phyloP scores from a whole-genome alignment of 2,329 filamentous ascomycete species.

The Immersiporthe knoxdaviesiana region DNA sequence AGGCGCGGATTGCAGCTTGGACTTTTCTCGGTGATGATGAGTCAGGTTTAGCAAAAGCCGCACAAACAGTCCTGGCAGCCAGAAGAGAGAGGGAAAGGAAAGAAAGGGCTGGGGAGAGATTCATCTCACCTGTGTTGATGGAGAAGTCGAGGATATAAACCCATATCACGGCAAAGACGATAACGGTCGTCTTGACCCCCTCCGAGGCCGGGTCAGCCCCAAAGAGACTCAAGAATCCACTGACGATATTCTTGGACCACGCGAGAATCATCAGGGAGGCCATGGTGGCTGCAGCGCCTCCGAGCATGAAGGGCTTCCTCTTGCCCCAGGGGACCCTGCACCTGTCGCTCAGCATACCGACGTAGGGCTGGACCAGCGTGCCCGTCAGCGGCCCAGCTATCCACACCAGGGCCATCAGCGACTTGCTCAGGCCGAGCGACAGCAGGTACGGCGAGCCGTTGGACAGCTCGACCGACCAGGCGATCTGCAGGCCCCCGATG shows the following conservation, averaged over 20 bases:
- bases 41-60: not conserved
- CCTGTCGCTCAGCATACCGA: conserved; percentile 80
- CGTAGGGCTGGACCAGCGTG: conserved; percentile 78
- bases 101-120: conserved; percentile 28
- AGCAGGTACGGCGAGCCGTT: conserved; percentile 87
- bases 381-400: conserved; percentile 81
- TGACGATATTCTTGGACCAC: conserved; percentile 75
- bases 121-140: conserved; percentile 86
- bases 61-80: not conserved
- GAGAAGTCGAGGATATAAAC: conserved; percentile 92
- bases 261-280: conserved; percentile 70
- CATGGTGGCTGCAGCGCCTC: conserved; percentile 69
- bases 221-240: conserved; percentile 69
- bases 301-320: conserved; percentile 80
- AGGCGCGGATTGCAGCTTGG: conserved; percentile 87
- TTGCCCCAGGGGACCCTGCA: conserved; percentile 76
- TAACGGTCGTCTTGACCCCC: conserved; percentile 67
- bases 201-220: conserved; percentile 68
- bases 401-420: conserved; percentile 82
- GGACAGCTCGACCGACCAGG: conserved; percentile 93
- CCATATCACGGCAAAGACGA: conserved; percentile 79
- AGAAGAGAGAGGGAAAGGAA: not conserved
- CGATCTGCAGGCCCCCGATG: conserved; percentile 88
- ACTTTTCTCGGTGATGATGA: conserved; percentile 51
- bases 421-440: conserved; percentile 81